Evolutionary conservation across 805 yeast species (phyloP).

Genomic region (Lipomyces starkeyi): DNA sequence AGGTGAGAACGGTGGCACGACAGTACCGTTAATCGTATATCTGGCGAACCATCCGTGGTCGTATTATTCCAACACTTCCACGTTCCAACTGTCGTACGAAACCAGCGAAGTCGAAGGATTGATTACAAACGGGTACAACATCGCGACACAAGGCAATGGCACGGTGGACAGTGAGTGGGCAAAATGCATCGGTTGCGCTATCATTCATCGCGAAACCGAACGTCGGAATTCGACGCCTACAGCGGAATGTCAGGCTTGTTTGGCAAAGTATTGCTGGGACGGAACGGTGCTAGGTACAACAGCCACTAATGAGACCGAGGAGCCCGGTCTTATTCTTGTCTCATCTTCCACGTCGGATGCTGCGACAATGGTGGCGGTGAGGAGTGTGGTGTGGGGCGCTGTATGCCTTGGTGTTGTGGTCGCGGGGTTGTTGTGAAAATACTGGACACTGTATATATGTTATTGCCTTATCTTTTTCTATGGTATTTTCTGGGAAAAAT

Average conservation of each 20-base stretch:
- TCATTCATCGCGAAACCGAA: slow-evolving; percentile 80
- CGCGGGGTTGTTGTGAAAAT: not conserved
- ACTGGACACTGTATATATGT: not conserved
- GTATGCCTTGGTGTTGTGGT: not conserved
- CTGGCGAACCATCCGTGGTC: slow-evolving; percentile 74
- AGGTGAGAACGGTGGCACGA: slow-evolving; percentile 49
- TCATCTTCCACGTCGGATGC: slow-evolving; percentile 4
- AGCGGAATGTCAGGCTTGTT: slow-evolving; percentile 76
- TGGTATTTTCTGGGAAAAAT: too few species aligned
- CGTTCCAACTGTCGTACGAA: slow-evolving; percentile 68
- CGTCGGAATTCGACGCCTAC: slow-evolving; percentile 64
- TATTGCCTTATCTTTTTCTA: too few species aligned
- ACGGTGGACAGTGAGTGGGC: slow-evolving; percentile 74
- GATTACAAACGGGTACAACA: slow-evolving; percentile 78
- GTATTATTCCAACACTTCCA: slow-evolving; percentile 70
- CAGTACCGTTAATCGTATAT: slow-evolving; percentile 79
- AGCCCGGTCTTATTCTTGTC: slow-evolving; percentile 13
- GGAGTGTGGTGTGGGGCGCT: not conserved
- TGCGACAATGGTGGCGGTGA: not conserved
- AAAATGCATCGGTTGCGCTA: slow-evolving; percentile 84
- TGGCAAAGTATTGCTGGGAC: slow-evolving; percentile 79
- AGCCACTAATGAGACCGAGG: slow-evolving; percentile 21
- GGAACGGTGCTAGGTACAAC: slow-evolving; percentile 48
- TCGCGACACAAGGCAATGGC: slow-evolving; percentile 68
- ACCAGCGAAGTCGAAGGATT: slow-evolving; percentile 63